A percentile compares a stretch with the other conserved stretches of the same genome.
phyloP scores from a whole-genome alignment of 2,329 filamentous ascomycete species.

The Lojkania enalia region DNA sequence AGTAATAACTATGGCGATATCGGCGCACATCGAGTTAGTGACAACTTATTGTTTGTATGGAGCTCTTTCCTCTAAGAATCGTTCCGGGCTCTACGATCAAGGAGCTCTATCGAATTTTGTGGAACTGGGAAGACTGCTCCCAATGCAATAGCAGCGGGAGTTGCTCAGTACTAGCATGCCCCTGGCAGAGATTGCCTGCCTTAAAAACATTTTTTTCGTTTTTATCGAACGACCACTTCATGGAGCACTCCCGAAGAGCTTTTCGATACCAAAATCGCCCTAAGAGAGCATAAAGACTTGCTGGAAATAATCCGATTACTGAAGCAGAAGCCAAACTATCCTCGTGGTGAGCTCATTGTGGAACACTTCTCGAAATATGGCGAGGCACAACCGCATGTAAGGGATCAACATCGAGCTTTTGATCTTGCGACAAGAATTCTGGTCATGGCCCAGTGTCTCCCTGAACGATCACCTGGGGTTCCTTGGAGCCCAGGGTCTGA shows the following conservation, averaged over 20 bases:
- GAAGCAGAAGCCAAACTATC: not conserved
- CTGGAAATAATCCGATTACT: not conserved
- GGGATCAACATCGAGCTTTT: conserved; percentile 1
- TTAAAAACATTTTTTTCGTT: not conserved
- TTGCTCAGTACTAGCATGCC: no score
- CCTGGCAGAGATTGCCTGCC: no score
- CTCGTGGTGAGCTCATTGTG: not conserved
- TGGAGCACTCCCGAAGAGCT: not conserved
- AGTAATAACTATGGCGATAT: no score
- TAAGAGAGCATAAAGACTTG: not conserved
- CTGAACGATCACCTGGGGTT: not conserved
- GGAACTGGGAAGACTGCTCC: no score
- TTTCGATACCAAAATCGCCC: not conserved
- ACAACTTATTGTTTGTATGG: no score
- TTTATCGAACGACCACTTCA: not conserved
- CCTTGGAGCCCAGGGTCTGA: not conserved
- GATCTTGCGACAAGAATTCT: not conserved
- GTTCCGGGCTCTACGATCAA: no score
- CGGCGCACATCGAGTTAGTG: no score
- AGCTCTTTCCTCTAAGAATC: no score
- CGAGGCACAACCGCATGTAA: not conserved
- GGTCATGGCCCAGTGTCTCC: not conserved
- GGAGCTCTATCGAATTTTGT: no score
- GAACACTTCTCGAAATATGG: not conserved
- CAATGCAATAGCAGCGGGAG: no score